Conservation (phyloP, 2,329 filamentous ascomycete genomes). For the Graphiopsis chlorocephala region DNA sequence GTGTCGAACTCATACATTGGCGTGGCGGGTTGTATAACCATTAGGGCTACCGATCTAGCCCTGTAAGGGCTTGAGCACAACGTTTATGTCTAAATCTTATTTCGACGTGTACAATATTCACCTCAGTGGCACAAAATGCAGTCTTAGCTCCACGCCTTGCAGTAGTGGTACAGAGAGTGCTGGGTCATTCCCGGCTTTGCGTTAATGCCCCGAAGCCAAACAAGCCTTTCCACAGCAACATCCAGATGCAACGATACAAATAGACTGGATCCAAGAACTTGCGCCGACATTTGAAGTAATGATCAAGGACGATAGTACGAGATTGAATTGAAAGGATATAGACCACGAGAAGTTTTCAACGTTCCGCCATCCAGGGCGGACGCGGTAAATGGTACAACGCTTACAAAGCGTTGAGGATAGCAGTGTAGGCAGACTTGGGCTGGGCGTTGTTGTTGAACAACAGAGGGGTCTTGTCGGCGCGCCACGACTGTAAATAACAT, state of each 20-base stretch:
- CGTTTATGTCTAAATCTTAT: too few relatives aligned
- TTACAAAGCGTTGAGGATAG: constrained; percentile 22
- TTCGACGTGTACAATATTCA: too few relatives aligned
- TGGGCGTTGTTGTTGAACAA: constrained; percentile 43
- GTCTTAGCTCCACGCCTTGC: too few relatives aligned
- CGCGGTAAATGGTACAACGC: not conserved
- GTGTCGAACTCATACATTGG: too few relatives aligned
- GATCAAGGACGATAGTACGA: not conserved
- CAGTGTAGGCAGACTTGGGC: constrained; percentile 43
- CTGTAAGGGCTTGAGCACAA: too few relatives aligned
- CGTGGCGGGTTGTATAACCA: too few relatives aligned
- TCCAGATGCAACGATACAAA: not conserved
- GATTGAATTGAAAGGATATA: not conserved
- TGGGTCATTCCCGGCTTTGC: too few relatives aligned
- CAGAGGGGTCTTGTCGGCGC: constrained; percentile 37
- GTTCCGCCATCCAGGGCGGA: not conserved
- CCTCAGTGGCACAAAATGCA: too few relatives aligned
- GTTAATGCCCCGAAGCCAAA: too few relatives aligned
- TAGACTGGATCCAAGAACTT: not conserved
- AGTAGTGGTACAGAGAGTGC: not conserved
- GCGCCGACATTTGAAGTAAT: not conserved
- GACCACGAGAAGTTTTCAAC: not conserved
- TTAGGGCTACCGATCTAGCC: too few relatives aligned
- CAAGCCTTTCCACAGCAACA: not conserved
- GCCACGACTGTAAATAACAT: constrained; percentile 39